Evolutionary conservation across 352 stramenopile genomes (phyloP).

Genomic region (Aphanomyces stellatus): DNA sequence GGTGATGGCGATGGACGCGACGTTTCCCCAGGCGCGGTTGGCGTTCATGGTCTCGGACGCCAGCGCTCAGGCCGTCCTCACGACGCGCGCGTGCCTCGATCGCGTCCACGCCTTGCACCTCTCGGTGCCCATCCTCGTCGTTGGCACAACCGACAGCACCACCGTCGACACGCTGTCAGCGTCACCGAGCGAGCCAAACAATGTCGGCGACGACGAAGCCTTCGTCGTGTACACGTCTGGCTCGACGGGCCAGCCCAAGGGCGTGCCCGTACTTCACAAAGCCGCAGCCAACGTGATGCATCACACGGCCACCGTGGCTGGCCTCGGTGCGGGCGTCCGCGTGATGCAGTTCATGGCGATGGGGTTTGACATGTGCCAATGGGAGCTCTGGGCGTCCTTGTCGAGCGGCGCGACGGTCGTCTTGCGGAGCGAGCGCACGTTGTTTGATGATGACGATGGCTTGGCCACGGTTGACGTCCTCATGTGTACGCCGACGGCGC

Average conservation of each 20-base stretch:
- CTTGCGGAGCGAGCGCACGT: too few species aligned
- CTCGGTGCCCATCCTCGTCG: not conserved
- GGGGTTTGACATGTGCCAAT: not conserved
- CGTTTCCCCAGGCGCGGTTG: not conserved
- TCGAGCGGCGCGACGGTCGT: not conserved
- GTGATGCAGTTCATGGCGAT: constrained; percentile 1
- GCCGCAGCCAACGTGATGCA: not conserved
- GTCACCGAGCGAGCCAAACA: not conserved
- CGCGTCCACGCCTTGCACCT: not conserved
- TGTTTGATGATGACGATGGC: not conserved
- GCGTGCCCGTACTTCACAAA: not conserved
- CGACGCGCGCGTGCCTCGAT: not conserved
- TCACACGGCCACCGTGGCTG: not conserved
- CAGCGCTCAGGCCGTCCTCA: not conserved
- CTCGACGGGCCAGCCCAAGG: not conserved
- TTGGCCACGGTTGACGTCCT: not conserved
- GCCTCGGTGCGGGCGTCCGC: not conserved
- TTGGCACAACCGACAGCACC: not conserved
- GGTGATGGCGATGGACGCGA: not conserved
- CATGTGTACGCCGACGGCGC: not conserved
- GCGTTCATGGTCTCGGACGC: not conserved
- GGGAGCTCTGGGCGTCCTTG: not conserved
- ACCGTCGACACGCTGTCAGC: constrained; percentile 24
- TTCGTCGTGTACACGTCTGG: constrained; percentile 36
- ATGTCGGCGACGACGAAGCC: not conserved